Percentiles rank a stretch among this genome's conserved stretches.
These are phyloP conservation scores for Dichomitus squalens DNA, from an alignment of 1,284 basidiomycete genomes.

Conservation along the genomic window DNA sequence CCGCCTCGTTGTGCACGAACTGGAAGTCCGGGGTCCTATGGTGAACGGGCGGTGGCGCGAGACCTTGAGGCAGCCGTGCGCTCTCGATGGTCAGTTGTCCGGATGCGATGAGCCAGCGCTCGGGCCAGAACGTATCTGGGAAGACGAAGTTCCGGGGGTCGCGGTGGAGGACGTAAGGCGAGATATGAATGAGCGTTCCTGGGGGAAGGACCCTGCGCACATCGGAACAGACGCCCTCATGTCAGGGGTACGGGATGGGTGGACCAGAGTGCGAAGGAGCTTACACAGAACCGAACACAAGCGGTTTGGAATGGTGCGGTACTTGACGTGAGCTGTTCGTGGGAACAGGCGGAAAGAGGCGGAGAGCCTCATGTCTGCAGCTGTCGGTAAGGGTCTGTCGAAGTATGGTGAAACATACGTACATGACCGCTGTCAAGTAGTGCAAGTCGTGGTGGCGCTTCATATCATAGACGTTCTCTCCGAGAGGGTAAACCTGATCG, in stretches of 20 bases:
- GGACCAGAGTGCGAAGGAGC: constrained; percentile 6
- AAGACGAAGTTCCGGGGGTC: constrained; percentile 36
- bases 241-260: too few relatives aligned
- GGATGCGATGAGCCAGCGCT: constrained; percentile 32
- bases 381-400: too few relatives aligned
- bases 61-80: too few relatives aligned
- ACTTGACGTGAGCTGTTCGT: constrained; percentile 51
- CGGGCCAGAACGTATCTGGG: constrained; percentile 33
- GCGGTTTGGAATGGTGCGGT: constrained; percentile 21
- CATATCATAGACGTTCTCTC: constrained; percentile 28
- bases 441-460: constrained; percentile 29
- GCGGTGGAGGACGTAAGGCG: constrained; percentile 32
- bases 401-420: constrained; percentile 18
- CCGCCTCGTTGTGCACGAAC: constrained; percentile 27
- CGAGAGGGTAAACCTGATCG: constrained; percentile 29
- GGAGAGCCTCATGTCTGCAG: constrained; percentile 57
- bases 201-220: constrained; percentile 28
- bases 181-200: constrained; percentile 29
- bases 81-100: background rate
- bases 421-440: constrained; percentile 37
- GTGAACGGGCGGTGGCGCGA: background rate
- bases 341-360: constrained; percentile 56
- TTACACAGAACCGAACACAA: constrained; percentile 30
- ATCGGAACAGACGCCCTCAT: background rate
- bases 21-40: background rate